Base-by-base conservation (phyloP, 2,329 filamentous ascomycete genomes). In the Fusarium drepaniforme region DNA sequence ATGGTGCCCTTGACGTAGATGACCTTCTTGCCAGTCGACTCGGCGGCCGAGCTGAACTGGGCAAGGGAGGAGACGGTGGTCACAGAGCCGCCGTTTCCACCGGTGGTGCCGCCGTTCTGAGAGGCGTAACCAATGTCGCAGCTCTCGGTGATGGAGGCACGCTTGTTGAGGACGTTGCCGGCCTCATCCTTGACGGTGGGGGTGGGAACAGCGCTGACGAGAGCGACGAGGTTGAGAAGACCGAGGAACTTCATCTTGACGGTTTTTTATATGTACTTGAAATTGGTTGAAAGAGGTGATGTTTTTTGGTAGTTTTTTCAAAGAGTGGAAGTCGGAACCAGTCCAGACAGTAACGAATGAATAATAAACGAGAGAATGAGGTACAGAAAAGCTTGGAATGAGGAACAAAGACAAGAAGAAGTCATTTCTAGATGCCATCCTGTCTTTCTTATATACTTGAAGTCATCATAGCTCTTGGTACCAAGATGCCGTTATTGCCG, bases 1-100 rank as follows among this genome's bases (percentile, higher is more conserved):
- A 88, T 85, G 65, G 81, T 79, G 30, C 85, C 85, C 69, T 81
- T 81, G 67, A 88, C 82, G 63, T 85, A 70, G 65, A 88, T 80
- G 61, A 87, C 82, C 70, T 82, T 81, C 61, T 83, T 80, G 18
- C 81, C 83, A 33, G 85, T 81, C 21, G 86, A 84, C n/a, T 84
- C 81, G 51, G 85, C 86, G 13, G 87, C 87, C 12, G 84, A 78
- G 21, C 85, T 86, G 73, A 89, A 85, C 51, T 84, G 82, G 35
- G 84, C 83, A 61, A 88, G 85, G 16, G 84, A 65, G n/a, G 78
- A 77, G 57, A 80, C 78, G 49, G 87, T 88, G 42, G 85, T 86
- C 15, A 85, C 87, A 25, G 86, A 81, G 57, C 87, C 87, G 64
- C 86, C 87, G 61, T 83, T 81, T 65, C 88, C 88, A 68, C 88